Conservation (phyloP, 1,284 basidiomycete genomes). For the Fomitiporia mediterranea region DNA sequence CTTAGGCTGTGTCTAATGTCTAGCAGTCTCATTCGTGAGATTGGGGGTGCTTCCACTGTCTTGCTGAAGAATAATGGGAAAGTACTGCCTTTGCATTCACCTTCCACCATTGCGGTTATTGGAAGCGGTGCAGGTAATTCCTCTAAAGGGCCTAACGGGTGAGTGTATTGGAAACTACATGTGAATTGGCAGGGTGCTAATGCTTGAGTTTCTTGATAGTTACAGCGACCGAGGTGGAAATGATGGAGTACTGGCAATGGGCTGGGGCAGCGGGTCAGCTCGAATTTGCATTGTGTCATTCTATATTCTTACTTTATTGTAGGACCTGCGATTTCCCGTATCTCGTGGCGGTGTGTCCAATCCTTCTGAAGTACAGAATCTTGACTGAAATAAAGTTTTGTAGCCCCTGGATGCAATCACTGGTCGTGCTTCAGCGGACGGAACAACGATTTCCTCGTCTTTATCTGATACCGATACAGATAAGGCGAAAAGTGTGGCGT, state of each 20-base stretch:
- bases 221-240: constrained; percentile 20
- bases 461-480: constrained; percentile 54
- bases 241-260: constrained; percentile 43
- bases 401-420: constrained; percentile 48
- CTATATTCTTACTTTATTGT: not conserved
- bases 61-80: constrained; percentile 68
- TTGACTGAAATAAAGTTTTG: not conserved
- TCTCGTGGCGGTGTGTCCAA: constrained; percentile 27
- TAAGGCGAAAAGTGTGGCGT: constrained; percentile 43
- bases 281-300: not conserved
- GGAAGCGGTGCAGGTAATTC: constrained; percentile 40
- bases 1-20: not conserved
- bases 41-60: constrained; percentile 67
- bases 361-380: not conserved
- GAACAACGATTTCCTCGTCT: constrained; percentile 43
- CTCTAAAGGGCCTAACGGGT: constrained; percentile 38
- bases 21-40: constrained; percentile 50
- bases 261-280: constrained; percentile 53
- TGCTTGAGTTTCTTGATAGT: constrained; percentile 1
- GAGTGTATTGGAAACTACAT: constrained; percentile 25
- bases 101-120: constrained; percentile 41
- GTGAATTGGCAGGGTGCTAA: not conserved
- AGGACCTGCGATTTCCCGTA: constrained; percentile 32
- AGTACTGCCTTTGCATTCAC: constrained; percentile 43
- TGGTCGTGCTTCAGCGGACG: constrained; percentile 36